Percentiles rank a stretch among this genome's conserved stretches.
These are phyloP conservation scores for Anisodus tanguticus DNA, from an alignment of 257 asterid genomes.

Conservation along the genomic window DNA sequence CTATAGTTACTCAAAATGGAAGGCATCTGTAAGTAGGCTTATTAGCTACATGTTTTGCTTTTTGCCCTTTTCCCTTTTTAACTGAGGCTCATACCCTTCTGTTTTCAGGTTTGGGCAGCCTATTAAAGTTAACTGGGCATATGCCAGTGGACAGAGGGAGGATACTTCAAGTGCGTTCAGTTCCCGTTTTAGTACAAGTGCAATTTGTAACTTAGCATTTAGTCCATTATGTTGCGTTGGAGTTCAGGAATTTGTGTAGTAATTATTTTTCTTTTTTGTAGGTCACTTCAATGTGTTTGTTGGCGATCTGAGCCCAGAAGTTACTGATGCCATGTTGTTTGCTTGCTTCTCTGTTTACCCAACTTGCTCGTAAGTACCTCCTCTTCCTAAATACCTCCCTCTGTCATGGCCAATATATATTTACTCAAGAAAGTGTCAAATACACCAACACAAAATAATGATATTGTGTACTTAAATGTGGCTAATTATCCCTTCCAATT, in stretches of 20 bases:
- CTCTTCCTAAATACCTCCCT: not conserved
- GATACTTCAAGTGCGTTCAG: conserved; percentile 77
- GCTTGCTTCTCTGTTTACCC: conserved; percentile 87
- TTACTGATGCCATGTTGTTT: conserved; percentile 87
- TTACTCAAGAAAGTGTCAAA: not conserved
- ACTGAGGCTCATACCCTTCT: conserved; percentile 30
- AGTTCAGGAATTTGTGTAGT: not conserved
- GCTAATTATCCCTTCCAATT: conserved; percentile 19
- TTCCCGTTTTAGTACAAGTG: not conserved
- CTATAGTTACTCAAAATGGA: conserved; percentile 54
- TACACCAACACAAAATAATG: not conserved
- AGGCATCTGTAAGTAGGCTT: conserved; percentile 64
- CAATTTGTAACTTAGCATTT: not conserved
- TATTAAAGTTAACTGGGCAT: conserved; percentile 97
- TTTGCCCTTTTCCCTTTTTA: conserved; percentile 11
- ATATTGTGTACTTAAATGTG: not conserved
- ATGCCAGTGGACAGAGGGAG: conserved; percentile 92
- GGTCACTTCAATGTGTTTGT: conserved; percentile 92
- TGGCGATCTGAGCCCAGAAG: conserved; percentile 98
- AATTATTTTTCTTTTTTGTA: conserved; percentile 28
- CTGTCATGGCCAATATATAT: conserved; percentile 5
- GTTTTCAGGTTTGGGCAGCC: conserved; percentile 94
- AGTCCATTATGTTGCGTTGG: not conserved
- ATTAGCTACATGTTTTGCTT: not conserved
- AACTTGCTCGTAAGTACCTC: conserved; percentile 80